Conservation (phyloP, 1,284 basidiomycete species). For the Singerocomus rubriflavus region DNA sequence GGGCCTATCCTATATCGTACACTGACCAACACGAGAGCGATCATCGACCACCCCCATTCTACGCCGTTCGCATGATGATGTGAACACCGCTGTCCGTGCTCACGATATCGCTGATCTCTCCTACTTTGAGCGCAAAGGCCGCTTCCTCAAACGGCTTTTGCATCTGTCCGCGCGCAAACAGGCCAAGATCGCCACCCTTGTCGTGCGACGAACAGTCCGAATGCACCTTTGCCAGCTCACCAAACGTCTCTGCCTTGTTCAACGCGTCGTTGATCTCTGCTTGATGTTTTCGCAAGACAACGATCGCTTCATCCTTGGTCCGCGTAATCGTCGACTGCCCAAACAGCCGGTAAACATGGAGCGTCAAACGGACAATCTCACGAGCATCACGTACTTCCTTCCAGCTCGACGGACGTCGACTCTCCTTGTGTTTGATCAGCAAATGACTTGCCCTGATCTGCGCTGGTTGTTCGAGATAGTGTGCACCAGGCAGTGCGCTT, state of each 20-base stretch:
- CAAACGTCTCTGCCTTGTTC: slow-evolving; percentile 54
- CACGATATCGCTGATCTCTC: slow-evolving; percentile 83
- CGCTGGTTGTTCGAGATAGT: slow-evolving; percentile 42
- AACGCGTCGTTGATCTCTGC: slow-evolving; percentile 56
- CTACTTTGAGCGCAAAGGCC: slow-evolving; percentile 77
- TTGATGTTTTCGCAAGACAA: slow-evolving; percentile 67
- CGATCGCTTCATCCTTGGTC: slow-evolving; percentile 86
- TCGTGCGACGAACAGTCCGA: slow-evolving; percentile 88
- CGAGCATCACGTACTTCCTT: slow-evolving; percentile 68
- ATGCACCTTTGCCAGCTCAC: slow-evolving; percentile 67
- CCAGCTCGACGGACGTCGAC: slow-evolving; percentile 88
- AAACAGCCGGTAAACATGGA: background rate
- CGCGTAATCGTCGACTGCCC: slow-evolving; percentile 78
- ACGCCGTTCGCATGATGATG: slow-evolving; percentile 87
- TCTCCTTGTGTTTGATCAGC: slow-evolving; percentile 88
- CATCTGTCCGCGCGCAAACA: slow-evolving; percentile 89
- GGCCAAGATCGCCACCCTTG: slow-evolving; percentile 82
- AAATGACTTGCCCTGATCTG: slow-evolving; percentile 94
- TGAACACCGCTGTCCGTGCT: slow-evolving; percentile 97
- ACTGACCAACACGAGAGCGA: too few species aligned
- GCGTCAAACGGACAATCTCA: background rate
- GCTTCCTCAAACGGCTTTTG: slow-evolving; percentile 98
- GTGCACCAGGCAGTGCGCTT: slow-evolving; percentile 65
- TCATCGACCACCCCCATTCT: too few species aligned
- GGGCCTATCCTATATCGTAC: too few species aligned